Percentiles rank a stretch among this genome's conserved stretches.
These are phyloP conservation scores for Lenzites betulinus DNA, from an alignment of 768 basidiomycete species.

Conservation along the genomic window DNA sequence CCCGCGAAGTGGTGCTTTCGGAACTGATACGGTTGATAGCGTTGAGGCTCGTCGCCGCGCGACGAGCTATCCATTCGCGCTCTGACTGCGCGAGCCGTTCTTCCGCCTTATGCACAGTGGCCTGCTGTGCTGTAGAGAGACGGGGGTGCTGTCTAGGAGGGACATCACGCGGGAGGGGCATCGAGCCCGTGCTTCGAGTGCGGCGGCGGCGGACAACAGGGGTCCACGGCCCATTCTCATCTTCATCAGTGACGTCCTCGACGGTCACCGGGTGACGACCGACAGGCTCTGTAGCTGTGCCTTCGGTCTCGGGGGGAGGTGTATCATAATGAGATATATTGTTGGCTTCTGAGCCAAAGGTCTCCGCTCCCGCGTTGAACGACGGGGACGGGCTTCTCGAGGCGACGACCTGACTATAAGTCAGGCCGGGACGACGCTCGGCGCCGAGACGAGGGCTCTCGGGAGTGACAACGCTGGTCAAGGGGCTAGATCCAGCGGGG, in stretches of 20 bases:
- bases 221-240: slow-evolving; percentile 3
- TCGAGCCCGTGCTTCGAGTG: neutral
- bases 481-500: slow-evolving; percentile 1
- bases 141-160: neutral
- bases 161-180: neutral
- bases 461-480: neutral
- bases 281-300: too few species aligned
- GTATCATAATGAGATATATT: neutral
- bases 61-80: neutral
- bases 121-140: neutral
- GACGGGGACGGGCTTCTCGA: slow-evolving; percentile 9
- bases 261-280: neutral
- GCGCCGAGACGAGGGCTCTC: neutral
- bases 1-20: slow-evolving; percentile 10
- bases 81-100: neutral
- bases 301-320: too few species aligned
- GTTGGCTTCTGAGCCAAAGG: neutral
- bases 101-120: neutral
- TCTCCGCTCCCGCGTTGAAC: neutral
- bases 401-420: slow-evolving; percentile 14
- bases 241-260: slow-evolving; percentile 9
- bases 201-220: slow-evolving; percentile 1
- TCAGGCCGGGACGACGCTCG: slow-evolving; percentile 2
- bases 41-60: neutral
- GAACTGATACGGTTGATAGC: neutral